Evolutionary conservation across 176 grass and related monocot species (phyloP), one percentile per base, ranked within the genome.

Genomic region (Carex littledalei): DNA sequence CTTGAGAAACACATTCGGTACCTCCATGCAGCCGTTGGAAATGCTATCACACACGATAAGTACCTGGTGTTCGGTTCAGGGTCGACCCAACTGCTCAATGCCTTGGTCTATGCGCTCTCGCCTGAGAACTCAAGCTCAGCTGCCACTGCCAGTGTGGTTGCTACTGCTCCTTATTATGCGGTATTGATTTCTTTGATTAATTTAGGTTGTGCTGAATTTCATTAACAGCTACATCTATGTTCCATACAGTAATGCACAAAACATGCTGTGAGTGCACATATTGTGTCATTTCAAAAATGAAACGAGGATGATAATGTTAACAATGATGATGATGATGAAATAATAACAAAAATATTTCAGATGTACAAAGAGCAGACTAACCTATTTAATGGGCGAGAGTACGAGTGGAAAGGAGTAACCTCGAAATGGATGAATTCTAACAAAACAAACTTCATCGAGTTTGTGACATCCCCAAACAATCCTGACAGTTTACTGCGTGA

Each of bases 401-500:
- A 89, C 78, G 39, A 61, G 2, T 94, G 91, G 86, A 15, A 6
- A n/a, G 91, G 91, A 18, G 78, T 54, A n/a, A 90, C 91, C 4
- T 79, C 91, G 0, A 9, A 16, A 3, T 94, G 86, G 91, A n/a
- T 15, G 17, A 94, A 92, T 79, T 45, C 73, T 49, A 72, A 88
- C 57, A 62, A 78, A 17, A 21, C 15, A 6, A 68, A 81, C 55
- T 79, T 97, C 59, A 87, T 97, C 56, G 94, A 97, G 79, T 97
- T 94, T 35, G 90, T 97, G 63, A 89, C 91, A 49, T 94, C 92
- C 31, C 94, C 94, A 0, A 94, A 94, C 74, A 97, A 97, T 82
- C 94, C 94, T 1, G 94, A 94, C 67, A 12, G 90, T 31, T 2
- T 32, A 43, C 81, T 94, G 45, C 15, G 41, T 13, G 1, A 86